Evolutionary conservation across 768 basidiomycete species (phyloP), one percentile per base, ranked within the genome.

Genomic region (Tulasnella sp.): DNA sequence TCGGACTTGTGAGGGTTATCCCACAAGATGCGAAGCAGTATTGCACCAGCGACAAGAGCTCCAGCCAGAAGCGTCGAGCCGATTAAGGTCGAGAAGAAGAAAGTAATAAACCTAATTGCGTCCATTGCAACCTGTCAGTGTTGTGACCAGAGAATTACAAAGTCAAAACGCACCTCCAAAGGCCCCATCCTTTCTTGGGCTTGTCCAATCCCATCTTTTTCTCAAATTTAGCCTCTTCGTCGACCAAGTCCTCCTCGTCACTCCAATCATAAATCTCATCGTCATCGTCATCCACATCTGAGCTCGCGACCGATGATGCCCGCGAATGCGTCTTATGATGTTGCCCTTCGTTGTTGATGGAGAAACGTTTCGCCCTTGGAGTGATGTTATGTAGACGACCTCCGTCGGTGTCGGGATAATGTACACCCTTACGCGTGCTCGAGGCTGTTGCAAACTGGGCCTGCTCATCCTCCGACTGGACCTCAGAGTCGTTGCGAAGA

Each of bases 231-330:
- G 80, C 79, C 63, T 84, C 83, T 66, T 85, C 77, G 62, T 88
- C 82, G 0, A 76, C 79, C 17, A 90, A 73, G 66, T 89, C 85
- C 56, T 86, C 86, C 63, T 89, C 88, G 17, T 75, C 83, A 41
- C 82, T 83, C 86, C 86, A 88, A 67, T 89, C 83, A 61, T 82
- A 86, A n/a, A 80, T 76, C 1, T 77, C 71, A 0, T 70, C 74
- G 0, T 78, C 76, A 10, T 78, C 78, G 21, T 84, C 82, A 0
- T 78, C 77, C 9, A 83, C 84, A 51, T 85, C 83, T 3, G 78
- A 26, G 3, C 53, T 42, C 11, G 58, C 59, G 23, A 62, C 41
- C 8, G 53, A 44, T 26, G 45, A 55, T 9, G 23, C 21, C 9
- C 52, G 44, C 15, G 41, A 56, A 1, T 27, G 60, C 21, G 24